Conservation (phyloP, 768 basidiomycete species). For the Thelephora ganbajun region DNA sequence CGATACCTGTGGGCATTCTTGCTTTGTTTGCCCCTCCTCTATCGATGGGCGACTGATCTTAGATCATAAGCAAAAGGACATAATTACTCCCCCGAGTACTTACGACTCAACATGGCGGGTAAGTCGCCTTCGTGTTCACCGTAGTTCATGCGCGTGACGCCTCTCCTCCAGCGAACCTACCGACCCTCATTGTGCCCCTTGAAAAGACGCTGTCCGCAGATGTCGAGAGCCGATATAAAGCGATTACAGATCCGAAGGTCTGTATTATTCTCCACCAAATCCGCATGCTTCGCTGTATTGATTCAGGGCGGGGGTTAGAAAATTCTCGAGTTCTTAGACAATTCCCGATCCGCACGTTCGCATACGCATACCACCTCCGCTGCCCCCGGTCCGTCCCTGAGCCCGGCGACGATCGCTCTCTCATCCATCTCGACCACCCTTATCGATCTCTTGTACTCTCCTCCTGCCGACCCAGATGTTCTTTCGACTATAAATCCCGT, state of each 20-base stretch:
- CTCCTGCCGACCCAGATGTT: constrained; percentile 46
- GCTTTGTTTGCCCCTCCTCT: background rate
- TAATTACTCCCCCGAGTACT: constrained; percentile 61
- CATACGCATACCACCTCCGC: constrained; percentile 55
- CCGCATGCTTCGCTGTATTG: background rate
- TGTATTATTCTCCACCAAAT: constrained; percentile 1
- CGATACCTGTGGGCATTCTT: constrained; percentile 34
- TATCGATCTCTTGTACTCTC: constrained; percentile 47
- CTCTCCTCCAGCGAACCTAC: constrained; percentile 48
- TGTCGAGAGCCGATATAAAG: constrained; percentile 68
- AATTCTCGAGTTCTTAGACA: constrained; percentile 72
- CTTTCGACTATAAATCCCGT: constrained; percentile 48
- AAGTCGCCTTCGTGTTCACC: constrained; percentile 5
- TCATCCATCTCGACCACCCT: constrained; percentile 28
- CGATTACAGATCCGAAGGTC: constrained; percentile 64
- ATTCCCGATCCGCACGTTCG: constrained; percentile 58
- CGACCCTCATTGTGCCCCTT: constrained; percentile 76
- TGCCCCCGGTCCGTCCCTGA: constrained; percentile 61
- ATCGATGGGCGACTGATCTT: constrained; percentile 1
- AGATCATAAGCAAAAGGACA: constrained; percentile 49
- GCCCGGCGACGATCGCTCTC: constrained; percentile 74
- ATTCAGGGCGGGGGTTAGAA: constrained; percentile 25
- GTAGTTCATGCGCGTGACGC: background rate
- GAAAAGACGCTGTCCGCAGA: constrained; percentile 55
- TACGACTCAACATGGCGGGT: constrained; percentile 72